These are phyloP conservation scores for Gentiana macrophylla DNA, from an alignment of 257 asterid genomes.

Conservation along the genomic window DNA sequence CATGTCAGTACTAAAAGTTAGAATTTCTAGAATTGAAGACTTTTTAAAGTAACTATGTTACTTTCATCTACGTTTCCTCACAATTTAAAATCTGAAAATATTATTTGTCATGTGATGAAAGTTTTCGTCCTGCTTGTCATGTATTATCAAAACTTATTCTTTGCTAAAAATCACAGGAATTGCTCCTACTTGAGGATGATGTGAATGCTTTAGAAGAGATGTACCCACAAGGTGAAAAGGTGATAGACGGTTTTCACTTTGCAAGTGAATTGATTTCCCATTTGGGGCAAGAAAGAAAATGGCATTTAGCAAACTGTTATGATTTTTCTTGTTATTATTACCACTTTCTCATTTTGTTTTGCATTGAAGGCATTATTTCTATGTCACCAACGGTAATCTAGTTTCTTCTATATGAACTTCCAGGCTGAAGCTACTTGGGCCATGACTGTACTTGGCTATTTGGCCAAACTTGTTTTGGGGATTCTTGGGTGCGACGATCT, in stretches of 20 bases:
- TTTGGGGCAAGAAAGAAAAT: background rate
- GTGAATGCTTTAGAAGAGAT: slow-evolving; percentile 92
- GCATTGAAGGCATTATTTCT: background rate
- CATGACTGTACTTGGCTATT: slow-evolving; percentile 89
- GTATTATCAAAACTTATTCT: no score
- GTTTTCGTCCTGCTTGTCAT: no score
- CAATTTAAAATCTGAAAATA: no score
- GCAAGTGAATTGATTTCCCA: no score
- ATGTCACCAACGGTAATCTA: background rate
- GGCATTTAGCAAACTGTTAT: slow-evolving; percentile 2
- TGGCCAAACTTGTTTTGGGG: slow-evolving; percentile 83
- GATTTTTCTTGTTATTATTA: background rate
- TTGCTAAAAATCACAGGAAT: slow-evolving; percentile 51
- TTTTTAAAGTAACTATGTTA: no score
- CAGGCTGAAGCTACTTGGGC: slow-evolving; percentile 99
- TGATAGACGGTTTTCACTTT: slow-evolving; percentile 18
- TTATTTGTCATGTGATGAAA: no score
- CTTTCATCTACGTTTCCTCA: no score
- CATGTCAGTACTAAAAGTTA: no score
- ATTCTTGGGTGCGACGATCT: slow-evolving; percentile 61
- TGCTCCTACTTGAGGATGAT: slow-evolving; percentile 91
- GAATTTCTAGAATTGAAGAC: no score
- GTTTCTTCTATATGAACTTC: slow-evolving; percentile 10
- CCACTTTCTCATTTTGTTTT: slow-evolving; percentile 3
- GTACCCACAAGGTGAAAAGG: slow-evolving; percentile 99